Percentiles rank a stretch among this genome's conserved stretches.
Conservation (phyloP, 192 early-diverging fungal genomes). For the Hyaloraphidium curvatum region DNA sequence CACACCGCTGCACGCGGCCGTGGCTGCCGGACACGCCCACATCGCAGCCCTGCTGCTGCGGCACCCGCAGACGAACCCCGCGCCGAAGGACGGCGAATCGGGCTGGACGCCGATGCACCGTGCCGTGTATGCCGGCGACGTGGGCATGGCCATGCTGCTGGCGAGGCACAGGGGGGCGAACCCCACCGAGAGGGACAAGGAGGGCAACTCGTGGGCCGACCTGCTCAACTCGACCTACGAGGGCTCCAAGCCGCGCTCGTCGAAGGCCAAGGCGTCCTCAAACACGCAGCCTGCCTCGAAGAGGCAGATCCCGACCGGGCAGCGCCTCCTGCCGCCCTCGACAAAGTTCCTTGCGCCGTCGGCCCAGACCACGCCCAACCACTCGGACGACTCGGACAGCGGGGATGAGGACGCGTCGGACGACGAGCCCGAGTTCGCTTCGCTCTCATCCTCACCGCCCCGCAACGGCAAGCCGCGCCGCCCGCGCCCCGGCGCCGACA, state of each 20-base stretch:
- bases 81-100: slow-evolving; percentile 38
- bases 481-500: slow-evolving; percentile 10
- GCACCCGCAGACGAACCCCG: slow-evolving; percentile 29
- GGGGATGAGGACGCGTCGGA: no score
- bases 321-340: no score
- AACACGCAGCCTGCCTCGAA: no score
- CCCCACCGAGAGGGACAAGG: slow-evolving; percentile 26
- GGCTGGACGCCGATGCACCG: slow-evolving; percentile 53
- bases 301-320: no score
- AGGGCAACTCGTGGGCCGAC: slow-evolving; percentile 27
- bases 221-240: slow-evolving; percentile 15
- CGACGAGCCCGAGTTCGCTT: no score
- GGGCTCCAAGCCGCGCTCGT: no score
- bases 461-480: slow-evolving; percentile 6
- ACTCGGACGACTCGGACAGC: no score
- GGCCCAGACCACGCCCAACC: no score
- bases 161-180: slow-evolving; percentile 22
- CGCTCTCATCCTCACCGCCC: slow-evolving; percentile 16
- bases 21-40: slow-evolving; percentile 14
- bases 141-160: slow-evolving; percentile 29
- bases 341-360: no score
- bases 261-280: no score
- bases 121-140: slow-evolving; percentile 33
- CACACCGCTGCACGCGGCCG: slow-evolving; percentile 25
- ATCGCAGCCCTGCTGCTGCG: slow-evolving; percentile 15